Base-by-base conservation (phyloP, 2,329 filamentous ascomycete genomes). In the Aspergillus sp. region DNA sequence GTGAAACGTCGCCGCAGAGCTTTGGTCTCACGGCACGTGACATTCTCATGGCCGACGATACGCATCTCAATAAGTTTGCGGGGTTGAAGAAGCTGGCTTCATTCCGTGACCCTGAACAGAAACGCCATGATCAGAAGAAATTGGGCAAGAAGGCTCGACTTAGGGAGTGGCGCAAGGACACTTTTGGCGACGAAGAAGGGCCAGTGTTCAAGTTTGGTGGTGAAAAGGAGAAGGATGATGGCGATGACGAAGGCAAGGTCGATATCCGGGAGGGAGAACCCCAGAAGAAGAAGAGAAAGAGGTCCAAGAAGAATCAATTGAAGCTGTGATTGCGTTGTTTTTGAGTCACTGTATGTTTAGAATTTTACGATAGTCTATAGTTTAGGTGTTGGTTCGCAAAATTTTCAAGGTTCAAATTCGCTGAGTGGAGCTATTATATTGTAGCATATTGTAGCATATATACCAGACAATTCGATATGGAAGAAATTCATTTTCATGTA, bases 31-130 rank as follows among this genome's bases (percentile, higher is more conserved):
- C 88, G 0, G 76, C 90, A 1, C 81, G 84, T 48, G 93, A 98
- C 67, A 97, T 98, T 56, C 79, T 98, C 30, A 89, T 95, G 53
- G 88, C 90, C 0, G 86, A 85, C 36, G 93, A 98, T 70, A 74
- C 81, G 37, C 82, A 85, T 42, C 80, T 98, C 52, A 98, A 98
- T 67, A 78, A 90, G 52, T 98, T 86, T 61, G 91, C 85, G 5
- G 91, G 93, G 6, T 73, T 98, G 59, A 98, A 98, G 78, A 97
- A 96, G 72, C 79, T 96, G 47, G 90, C 91, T 5, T 77, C 87
- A 5, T 98, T 93, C 74, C 80, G 93, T 44, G 90, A 96, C 62
- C 74, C 77, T 3, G 87, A 90, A 58, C 93, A 94, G 78, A 97
- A 97, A 76, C 77, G 79, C 54, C 86, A 85, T 58, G 93, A 98